Evolutionary conservation across 2,329 filamentous ascomycete genomes (phyloP).

Genomic region (Sclerotinia nivalis): DNA sequence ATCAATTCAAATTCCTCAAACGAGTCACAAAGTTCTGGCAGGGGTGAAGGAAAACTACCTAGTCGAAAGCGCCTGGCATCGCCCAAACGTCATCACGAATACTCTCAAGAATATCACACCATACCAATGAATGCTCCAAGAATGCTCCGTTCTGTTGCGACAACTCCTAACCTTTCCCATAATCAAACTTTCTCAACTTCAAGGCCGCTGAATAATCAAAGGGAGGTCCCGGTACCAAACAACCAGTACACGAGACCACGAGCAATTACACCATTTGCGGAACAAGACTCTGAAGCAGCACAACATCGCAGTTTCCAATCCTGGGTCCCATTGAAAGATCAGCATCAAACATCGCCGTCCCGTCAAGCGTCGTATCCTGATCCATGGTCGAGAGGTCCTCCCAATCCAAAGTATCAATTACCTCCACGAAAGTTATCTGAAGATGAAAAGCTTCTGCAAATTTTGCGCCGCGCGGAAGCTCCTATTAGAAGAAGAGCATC

Average conservation of each 20-base stretch:
- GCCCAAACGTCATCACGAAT: conserved; percentile 14
- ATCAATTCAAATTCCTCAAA: too few species aligned
- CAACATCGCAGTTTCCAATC: conserved; percentile 7
- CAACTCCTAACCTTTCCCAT: background rate
- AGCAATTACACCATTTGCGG: background rate
- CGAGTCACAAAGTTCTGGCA: background rate
- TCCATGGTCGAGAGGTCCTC: conserved; percentile 13
- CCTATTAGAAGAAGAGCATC: background rate
- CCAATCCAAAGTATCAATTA: conserved; percentile 13
- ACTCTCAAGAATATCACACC: conserved; percentile 15
- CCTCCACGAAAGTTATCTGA: background rate
- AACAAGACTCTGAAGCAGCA: conserved; percentile 10
- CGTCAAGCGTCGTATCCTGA: background rate
- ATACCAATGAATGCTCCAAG: conserved; percentile 11
- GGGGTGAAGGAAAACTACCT: background rate
- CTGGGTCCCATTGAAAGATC: background rate
- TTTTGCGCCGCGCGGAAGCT: background rate
- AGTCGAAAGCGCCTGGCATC: conserved; percentile 16
- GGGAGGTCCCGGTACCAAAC: background rate
- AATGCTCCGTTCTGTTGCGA: background rate
- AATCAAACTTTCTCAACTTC: background rate
- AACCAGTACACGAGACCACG: background rate
- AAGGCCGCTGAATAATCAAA: background rate
- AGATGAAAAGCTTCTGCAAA: conserved; percentile 9
- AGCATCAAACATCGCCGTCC: background rate